Evolutionary conservation across 2,329 filamentous ascomycete species (phyloP).

Genomic region (Pseudocercospora macadamiae): DNA sequence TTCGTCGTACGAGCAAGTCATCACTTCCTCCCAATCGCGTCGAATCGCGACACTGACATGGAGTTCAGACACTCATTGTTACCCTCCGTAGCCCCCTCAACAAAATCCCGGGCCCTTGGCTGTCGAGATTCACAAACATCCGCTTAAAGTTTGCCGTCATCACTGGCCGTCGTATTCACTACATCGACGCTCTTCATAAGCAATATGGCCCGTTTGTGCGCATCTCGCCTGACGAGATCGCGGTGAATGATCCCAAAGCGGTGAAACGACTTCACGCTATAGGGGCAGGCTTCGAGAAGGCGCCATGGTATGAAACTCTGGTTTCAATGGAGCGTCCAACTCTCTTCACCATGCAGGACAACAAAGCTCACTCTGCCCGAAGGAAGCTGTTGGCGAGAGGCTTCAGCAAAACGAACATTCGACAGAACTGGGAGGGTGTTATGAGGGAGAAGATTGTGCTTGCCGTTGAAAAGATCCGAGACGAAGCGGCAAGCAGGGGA

Average conservation of each 20-base stretch:
- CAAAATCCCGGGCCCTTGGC: constrained; percentile 36
- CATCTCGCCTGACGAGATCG: constrained; percentile 35
- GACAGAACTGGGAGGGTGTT: constrained; percentile 41
- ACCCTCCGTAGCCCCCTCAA: constrained; percentile 28
- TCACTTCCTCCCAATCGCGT: not conserved
- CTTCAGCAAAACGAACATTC: constrained; percentile 42
- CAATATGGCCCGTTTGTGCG: constrained; percentile 37
- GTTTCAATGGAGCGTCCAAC: constrained; percentile 27
- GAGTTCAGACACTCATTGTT: constrained; percentile 3
- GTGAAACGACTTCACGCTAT: constrained; percentile 39
- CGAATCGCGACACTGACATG: not conserved
- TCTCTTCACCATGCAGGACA: constrained; percentile 45
- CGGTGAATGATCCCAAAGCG: constrained; percentile 32
- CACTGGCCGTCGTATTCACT: constrained; percentile 43
- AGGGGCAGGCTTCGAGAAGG: constrained; percentile 33
- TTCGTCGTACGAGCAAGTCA: not conserved
- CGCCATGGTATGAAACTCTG: constrained; percentile 33
- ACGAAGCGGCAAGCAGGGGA: constrained; percentile 31
- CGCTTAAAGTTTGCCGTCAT: constrained; percentile 43
- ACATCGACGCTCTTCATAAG: constrained; percentile 44
- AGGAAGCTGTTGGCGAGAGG: constrained; percentile 42
- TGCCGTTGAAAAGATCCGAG: constrained; percentile 40
- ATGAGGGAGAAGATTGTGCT: constrained; percentile 39
- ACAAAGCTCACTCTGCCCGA: constrained; percentile 39
- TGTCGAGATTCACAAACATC: constrained; percentile 30